Evolutionary conservation across 2,329 filamentous ascomycete species (phyloP), one percentile per base, ranked within the genome.

Genomic region (Raffaelea deltoideospora): DNA sequence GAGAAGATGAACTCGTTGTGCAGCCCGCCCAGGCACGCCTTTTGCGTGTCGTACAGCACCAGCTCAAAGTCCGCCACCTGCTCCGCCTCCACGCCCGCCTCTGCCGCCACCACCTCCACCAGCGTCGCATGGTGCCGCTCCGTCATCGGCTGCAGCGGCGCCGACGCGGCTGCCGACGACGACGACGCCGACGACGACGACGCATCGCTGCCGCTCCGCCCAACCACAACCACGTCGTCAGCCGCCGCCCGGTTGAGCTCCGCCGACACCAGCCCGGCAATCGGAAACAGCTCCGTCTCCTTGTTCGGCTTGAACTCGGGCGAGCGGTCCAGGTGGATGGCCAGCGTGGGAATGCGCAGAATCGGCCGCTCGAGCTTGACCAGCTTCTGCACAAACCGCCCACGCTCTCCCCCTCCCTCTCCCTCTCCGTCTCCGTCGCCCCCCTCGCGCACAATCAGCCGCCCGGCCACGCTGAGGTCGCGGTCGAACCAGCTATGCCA

Each of bases 401-500:
- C 83, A n/a, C n/a, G n/a, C n/a, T n/a, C n/a, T n/a, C n/a, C n/a
- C n/a, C n/a, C n/a, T n/a, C n/a, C n/a, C n/a, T n/a, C n/a, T n/a
- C n/a, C n/a, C n/a, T n/a, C n/a, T n/a, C n/a, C n/a, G n/a, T n/a
- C n/a, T n/a, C n/a, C n/a, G 40, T 81, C 70, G 33, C 69, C 69
- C 39, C 77, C 76, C 48, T 19, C 3, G 11, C 72, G 76, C 38
- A 90, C 82, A 65, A 96, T 78, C 13, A 83, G 83, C 41, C 90
- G 72, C 9, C 90, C 90, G 23, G 90, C 90, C 37, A 96, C 76
- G 48, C 83, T 81, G 43, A 98, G 64, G 55, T 98, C 90, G 35
- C 90, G 78, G 57, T 98, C 90, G 53, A 98, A 98, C 90, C 81
- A 98, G 33, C 84, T 93, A 59, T 95, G 87, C 88, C 88, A 96